A percentile compares a stretch with the other conserved stretches of the same genome.
These are phyloP conservation scores for Toxoplasma gondii DNA, from an alignment of 169 alveolate species.

Conservation along the genomic window DNA sequence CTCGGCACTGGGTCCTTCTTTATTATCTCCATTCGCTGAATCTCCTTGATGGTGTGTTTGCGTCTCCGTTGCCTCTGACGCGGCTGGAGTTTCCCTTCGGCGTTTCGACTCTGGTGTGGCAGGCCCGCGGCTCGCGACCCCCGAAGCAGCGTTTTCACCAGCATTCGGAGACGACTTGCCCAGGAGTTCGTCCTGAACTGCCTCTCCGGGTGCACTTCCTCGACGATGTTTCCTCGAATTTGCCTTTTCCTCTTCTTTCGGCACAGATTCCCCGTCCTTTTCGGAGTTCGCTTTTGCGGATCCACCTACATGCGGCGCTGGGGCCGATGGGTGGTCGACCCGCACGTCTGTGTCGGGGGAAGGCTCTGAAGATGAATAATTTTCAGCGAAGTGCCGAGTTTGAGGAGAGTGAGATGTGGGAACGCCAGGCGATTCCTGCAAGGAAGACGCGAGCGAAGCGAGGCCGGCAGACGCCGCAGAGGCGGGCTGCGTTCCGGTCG, in stretches of 20 bases:
- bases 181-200: too few relatives aligned
- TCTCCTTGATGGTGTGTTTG: too few relatives aligned
- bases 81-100: too few relatives aligned
- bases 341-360: background rate
- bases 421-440: background rate
- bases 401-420: background rate
- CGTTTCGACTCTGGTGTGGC: too few relatives aligned
- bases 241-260: background rate
- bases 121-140: too few relatives aligned
- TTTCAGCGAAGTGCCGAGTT: background rate
- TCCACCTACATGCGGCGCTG: background rate
- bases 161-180: too few relatives aligned
- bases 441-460: background rate
- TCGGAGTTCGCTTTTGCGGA: background rate
- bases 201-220: too few relatives aligned
- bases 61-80: too few relatives aligned
- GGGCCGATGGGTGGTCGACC: background rate
- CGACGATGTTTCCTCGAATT: background rate
- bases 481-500: background rate
- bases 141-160: too few relatives aligned
- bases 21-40: too few relatives aligned
- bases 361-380: background rate
- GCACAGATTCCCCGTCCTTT: background rate
- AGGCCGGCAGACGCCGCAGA: background rate
- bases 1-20: too few relatives aligned